Evolutionary conservation across 2,329 filamentous ascomycete species (phyloP).

Genomic region (Alternaria tenuissima): DNA sequence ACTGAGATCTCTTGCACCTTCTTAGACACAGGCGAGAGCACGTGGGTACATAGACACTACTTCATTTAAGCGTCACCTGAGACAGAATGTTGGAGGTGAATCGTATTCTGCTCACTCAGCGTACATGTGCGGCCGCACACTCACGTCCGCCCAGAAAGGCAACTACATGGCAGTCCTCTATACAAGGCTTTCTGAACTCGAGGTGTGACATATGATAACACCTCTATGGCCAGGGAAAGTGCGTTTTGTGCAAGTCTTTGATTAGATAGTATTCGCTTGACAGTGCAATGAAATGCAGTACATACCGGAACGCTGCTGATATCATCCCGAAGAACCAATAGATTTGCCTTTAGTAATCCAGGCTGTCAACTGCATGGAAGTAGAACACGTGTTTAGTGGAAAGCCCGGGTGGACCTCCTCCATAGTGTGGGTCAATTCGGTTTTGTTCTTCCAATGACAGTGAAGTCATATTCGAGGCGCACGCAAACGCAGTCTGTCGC

Average conservation of each 20-base stretch:
- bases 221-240: neutral
- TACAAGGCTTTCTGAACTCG: neutral
- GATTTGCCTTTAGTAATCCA: neutral
- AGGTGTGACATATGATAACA: neutral
- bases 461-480: neutral
- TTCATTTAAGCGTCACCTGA: neutral
- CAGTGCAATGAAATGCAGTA: neutral
- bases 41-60: accelerated
- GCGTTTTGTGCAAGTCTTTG: neutral
- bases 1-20: neutral
- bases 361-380: neutral
- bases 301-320: neutral
- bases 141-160: neutral
- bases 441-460: neutral
- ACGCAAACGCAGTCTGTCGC: conserved; percentile 7
- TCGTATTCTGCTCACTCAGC: neutral
- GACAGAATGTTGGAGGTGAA: neutral
- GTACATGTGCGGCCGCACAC: neutral
- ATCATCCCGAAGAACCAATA: neutral
- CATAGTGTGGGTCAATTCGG: neutral
- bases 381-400: neutral
- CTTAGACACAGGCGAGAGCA: neutral
- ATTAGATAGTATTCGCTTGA: neutral
- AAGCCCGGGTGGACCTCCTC: neutral
- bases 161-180: neutral